Percentiles rank a stretch among this genome's conserved stretches.
Evolutionary conservation across 2,329 filamentous ascomycete genomes (phyloP).

Genomic region (Pseudocercospora vitis): DNA sequence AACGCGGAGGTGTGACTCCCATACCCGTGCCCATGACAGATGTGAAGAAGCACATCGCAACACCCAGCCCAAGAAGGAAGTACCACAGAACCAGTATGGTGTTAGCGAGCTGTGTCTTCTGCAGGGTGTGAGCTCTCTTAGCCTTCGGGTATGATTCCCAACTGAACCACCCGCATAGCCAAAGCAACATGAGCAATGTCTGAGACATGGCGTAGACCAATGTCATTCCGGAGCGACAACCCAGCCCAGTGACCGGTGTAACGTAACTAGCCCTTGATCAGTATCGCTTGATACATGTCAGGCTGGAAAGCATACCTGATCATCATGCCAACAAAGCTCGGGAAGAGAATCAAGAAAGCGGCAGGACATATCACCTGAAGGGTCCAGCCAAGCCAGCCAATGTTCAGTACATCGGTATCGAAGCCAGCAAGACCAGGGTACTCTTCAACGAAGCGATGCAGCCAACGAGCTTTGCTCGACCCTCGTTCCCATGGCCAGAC

Average conservation of each 20-base stretch:
- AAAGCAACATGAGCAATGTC: background rate
- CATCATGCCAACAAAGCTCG: background rate
- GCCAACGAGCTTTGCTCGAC: background rate
- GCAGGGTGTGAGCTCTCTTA: background rate
- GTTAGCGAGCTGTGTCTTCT: background rate
- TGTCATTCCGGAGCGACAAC: background rate
- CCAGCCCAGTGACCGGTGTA: background rate
- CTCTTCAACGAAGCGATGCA: background rate
- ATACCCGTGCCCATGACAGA: background rate
- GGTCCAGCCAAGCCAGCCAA: background rate
- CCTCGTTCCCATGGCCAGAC: background rate
- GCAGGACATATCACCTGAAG: background rate
- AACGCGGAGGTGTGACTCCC: background rate
- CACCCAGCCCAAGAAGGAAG: background rate
- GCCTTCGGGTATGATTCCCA: background rate
- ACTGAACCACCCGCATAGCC: background rate
- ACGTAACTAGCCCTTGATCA: background rate
- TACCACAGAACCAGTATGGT: background rate
- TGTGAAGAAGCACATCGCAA: background rate
- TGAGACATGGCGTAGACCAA: background rate
- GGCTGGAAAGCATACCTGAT: background rate
- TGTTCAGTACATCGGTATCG: background rate
- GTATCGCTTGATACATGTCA: background rate
- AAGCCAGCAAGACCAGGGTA: background rate
- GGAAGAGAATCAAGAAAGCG: background rate